These are phyloP conservation scores for Blastomyces emzantsi DNA, from an alignment of 2,329 filamentous ascomycete genomes.

Conservation along the genomic window DNA sequence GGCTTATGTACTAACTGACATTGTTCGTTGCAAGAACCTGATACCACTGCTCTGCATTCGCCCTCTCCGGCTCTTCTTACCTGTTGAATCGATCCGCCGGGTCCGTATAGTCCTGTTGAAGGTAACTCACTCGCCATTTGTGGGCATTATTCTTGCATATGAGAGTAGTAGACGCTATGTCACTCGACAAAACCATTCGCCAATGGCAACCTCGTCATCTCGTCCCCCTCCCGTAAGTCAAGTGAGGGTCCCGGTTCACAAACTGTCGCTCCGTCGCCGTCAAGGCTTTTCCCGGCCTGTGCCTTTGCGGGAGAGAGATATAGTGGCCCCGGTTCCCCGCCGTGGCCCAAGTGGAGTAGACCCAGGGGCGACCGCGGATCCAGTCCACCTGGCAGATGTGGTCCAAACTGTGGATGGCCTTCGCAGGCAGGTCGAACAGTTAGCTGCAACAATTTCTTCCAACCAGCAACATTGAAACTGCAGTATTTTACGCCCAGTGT, in stretches of 20 bases:
- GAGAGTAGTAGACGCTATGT: constrained; percentile 32
- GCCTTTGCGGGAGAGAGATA: constrained; percentile 2
- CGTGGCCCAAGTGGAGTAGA: neutral
- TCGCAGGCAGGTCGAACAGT: constrained; percentile 29
- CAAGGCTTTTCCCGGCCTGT: constrained; percentile 19
- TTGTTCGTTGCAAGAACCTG: constrained; percentile 41
- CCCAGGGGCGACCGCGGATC: constrained; percentile 17
- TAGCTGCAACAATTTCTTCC: constrained; percentile 22
- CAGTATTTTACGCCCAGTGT: neutral
- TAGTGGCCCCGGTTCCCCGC: neutral
- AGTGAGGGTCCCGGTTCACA: constrained; percentile 20
- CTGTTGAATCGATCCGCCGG: constrained; percentile 46
- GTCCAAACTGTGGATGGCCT: constrained; percentile 30
- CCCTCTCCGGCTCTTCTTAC: constrained; percentile 48
- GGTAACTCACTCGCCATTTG: constrained; percentile 50
- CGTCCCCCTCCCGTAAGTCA: constrained; percentile 19
- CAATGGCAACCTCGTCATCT: constrained; percentile 18
- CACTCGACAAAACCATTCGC: constrained; percentile 19
- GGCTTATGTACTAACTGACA: constrained; percentile 1
- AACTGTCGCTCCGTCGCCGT: constrained; percentile 11
- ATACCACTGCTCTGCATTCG: constrained; percentile 49
- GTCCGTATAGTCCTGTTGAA: constrained; percentile 51
- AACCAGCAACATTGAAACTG: neutral
- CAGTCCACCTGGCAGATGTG: constrained; percentile 25
- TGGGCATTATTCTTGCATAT: constrained; percentile 50